Conservation (phyloP, 805 yeast genomes). For the Saturnispora bothae region DNA sequence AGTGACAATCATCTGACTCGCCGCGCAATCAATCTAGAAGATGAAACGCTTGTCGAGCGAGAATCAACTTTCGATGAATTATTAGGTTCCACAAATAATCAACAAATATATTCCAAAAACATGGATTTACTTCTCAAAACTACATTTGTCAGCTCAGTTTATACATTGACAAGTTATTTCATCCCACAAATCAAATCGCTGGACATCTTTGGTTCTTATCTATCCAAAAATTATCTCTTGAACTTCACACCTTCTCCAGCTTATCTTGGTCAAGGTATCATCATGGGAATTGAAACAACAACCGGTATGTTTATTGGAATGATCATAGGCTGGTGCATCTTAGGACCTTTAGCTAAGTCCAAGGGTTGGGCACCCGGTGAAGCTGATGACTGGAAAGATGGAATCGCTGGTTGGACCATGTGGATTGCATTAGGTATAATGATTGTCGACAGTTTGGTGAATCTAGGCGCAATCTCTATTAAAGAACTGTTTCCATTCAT, state of each 20-base stretch:
- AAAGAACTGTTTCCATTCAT: neutral
- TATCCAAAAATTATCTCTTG: constrained; percentile 66
- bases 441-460: constrained; percentile 84
- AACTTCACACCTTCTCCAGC: constrained; percentile 95
- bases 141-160: constrained; percentile 57
- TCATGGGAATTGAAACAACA: constrained; percentile 91
- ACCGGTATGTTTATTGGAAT: constrained; percentile 87
- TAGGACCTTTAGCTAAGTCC: constrained; percentile 69
- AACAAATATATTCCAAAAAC: constrained; percentile 38
- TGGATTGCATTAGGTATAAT: constrained; percentile 90
- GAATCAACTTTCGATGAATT: neutral
- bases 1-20: neutral
- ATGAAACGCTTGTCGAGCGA: neutral
- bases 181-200: constrained; percentile 56
- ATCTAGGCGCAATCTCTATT: constrained; percentile 32
- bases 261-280: constrained; percentile 93
- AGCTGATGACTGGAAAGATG: constrained; percentile 85
- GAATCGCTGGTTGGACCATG: constrained; percentile 95
- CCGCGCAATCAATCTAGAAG: neutral
- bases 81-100: neutral
- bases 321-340: constrained; percentile 79
- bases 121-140: constrained; percentile 50
- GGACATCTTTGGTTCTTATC: constrained; percentile 62
- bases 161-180: constrained; percentile 64
- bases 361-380: constrained; percentile 84